These are phyloP conservation scores for Neurospora tetrasperma DNA, from an alignment of 495 filamentous ascomycete species.

Conservation along the genomic window DNA sequence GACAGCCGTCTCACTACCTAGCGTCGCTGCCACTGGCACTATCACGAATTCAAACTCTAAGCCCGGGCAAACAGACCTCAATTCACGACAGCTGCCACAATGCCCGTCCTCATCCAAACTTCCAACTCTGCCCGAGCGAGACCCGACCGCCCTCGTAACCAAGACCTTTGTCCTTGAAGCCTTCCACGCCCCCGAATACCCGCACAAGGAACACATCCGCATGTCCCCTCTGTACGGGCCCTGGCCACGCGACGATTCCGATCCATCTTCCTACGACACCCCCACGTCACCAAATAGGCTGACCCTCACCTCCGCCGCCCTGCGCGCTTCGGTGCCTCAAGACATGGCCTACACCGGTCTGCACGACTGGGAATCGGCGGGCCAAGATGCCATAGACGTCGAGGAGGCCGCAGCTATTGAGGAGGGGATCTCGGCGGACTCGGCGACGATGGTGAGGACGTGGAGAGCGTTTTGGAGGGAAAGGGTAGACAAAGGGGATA, in stretches of 20 bases:
- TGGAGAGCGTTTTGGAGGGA: neutral
- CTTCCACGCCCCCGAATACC: conserved; percentile 24
- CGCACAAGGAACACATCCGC: conserved; percentile 23
- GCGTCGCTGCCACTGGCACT: neutral
- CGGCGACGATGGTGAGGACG: neutral
- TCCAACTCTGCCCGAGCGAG: neutral
- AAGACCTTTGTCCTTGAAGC: conserved; percentile 30
- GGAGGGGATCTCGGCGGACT: neutral
- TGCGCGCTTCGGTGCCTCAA: conserved; percentile 26
- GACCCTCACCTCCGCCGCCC: conserved; percentile 22
- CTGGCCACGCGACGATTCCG: conserved; percentile 23
- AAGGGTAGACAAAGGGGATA: neutral
- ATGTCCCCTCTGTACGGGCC: conserved; percentile 32
- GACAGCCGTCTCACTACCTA: neutral
- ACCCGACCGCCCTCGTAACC: neutral
- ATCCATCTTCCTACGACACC: neutral
- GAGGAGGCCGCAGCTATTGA: neutral
- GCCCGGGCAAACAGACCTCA: neutral
- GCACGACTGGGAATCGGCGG: conserved; percentile 38
- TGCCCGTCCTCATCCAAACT: neutral
- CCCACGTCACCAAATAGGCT: conserved; percentile 1
- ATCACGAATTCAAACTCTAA: neutral
- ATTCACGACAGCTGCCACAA: neutral
- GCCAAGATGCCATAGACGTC: conserved; percentile 8
- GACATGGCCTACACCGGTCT: conserved; percentile 29